Evolutionary conservation across 371 early-diverging fungal genomes (phyloP).

Genomic region (Neoconidiobolus thromboides): DNA sequence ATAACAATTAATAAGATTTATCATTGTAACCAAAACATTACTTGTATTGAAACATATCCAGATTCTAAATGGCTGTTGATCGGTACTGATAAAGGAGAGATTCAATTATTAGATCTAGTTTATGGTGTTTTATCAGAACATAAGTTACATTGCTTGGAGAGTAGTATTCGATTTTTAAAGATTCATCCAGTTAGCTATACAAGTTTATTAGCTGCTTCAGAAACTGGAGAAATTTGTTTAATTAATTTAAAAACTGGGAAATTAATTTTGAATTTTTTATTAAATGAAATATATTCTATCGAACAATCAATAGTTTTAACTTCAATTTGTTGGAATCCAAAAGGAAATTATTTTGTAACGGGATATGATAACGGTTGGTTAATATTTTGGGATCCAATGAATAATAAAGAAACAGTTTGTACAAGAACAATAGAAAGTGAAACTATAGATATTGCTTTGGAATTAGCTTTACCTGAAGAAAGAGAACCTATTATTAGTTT

Average conservation of each 20-base stretch:
- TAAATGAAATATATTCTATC: neutral
- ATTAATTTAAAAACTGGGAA: neutral
- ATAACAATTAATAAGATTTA: neutral
- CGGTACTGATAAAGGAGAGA: neutral
- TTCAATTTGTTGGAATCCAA: neutral
- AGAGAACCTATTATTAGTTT: neutral
- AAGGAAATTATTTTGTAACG: neutral
- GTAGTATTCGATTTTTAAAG: neutral
- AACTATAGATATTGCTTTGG: neutral
- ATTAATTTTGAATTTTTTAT: neutral
- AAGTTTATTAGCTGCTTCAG: neutral
- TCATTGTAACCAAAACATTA: neutral
- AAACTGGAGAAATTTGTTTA: neutral
- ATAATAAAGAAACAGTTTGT: neutral
- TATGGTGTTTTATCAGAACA: neutral
- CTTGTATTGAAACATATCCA: neutral
- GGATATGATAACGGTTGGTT: conserved; percentile 5
- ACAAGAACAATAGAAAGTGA: neutral
- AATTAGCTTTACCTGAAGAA: neutral
- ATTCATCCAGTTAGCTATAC: neutral
- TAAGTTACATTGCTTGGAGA: neutral
- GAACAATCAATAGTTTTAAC: neutral
- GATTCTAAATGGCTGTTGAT: conserved; percentile 1
- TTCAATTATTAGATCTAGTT: neutral
- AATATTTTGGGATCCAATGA: neutral